Percentiles rank a stretch among this genome's conserved stretches.
Evolutionary conservation across 1,284 basidiomycete genomes (phyloP).

Genomic region (Phylloboletellus chloephorus): DNA sequence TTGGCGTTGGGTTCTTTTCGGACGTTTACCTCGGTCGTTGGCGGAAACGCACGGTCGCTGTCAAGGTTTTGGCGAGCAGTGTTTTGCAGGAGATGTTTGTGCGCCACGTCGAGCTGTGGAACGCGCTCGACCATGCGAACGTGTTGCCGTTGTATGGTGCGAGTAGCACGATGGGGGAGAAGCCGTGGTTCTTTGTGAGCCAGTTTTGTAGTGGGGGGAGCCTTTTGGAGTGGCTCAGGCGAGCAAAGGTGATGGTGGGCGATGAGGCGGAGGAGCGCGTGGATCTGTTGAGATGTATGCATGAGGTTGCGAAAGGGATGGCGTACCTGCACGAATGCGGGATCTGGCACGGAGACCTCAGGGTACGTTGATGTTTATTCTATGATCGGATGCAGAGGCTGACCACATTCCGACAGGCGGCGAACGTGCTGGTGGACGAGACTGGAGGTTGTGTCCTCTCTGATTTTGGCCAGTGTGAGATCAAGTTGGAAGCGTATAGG

Average conservation of each 20-base stretch:
- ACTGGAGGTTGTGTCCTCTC: slow-evolving; percentile 61
- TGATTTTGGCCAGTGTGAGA: slow-evolving; percentile 75
- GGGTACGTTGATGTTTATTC: slow-evolving; percentile 33
- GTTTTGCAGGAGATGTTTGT: slow-evolving; percentile 48
- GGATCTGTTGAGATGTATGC: slow-evolving; percentile 54
- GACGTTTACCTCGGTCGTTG: slow-evolving; percentile 66
- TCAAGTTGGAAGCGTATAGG: slow-evolving; percentile 64
- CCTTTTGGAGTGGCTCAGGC: slow-evolving; percentile 37
- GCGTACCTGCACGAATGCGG: slow-evolving; percentile 61
- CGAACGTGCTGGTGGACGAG: slow-evolving; percentile 71
- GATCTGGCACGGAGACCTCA: slow-evolving; percentile 70
- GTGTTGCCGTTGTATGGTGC: slow-evolving; percentile 56
- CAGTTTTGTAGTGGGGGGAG: slow-evolving; percentile 50
- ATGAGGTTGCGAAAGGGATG: slow-evolving; percentile 74
- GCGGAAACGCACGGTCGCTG: slow-evolving; percentile 54
- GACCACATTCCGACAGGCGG: slow-evolving; percentile 39
- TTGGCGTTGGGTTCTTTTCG: slow-evolving; percentile 65
- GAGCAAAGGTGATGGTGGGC: slow-evolving; percentile 7
- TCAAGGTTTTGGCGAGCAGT: slow-evolving; percentile 48
- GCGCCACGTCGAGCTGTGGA: slow-evolving; percentile 50
- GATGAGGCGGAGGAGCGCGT: slow-evolving; percentile 18
- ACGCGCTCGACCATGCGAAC: slow-evolving; percentile 45
- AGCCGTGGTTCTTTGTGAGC: slow-evolving; percentile 67
- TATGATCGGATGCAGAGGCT: neutral
- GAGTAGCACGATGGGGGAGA: slow-evolving; percentile 49